Evolutionary conservation across 148 eudicot genomes (phyloP), one percentile per base, ranked within the genome.

Genomic region (Camellia sinensis): DNA sequence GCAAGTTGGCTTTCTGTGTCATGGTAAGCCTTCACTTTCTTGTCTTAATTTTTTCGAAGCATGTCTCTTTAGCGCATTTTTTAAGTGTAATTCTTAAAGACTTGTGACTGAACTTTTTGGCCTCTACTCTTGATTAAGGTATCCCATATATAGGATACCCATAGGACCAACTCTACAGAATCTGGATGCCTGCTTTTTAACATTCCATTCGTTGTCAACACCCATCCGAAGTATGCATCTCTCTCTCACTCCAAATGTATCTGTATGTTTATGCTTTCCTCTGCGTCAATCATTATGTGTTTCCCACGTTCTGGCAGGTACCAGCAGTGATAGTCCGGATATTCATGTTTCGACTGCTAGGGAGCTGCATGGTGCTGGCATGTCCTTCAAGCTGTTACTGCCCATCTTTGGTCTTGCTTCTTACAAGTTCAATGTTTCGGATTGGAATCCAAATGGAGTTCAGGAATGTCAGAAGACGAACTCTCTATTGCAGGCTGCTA

Each of bases 1-100:
- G 85, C 95, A 54, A 96, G 99, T 83, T 96, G 99, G 99, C 74
- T 96, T 67, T 96, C 99, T 80, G 92, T 96, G 73, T 98, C 99
- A 53, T 96, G 99, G 99, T 96, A 92, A 74, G 90, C n/a, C 21
- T 72, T 80, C 75, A n/a, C 54, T 22, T 6, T 63, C 43, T 18
- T 72, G 14, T 44, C 18, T 7, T 3, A 10, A 70, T 2, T 60
- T 37, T 68, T 17, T 50, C 45, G 53, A 69, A 69, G 22, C 29
- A 45, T 44, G 22, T 40, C 13, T 80, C 7, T 61, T 60, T 53
- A 40, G 4, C 60, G 71, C 46, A 43, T 22, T n/a, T 71, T 29
- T 22, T 44, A 52, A 45, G 43, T 41, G 6, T 82, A 50, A 18
- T 71, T 67, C 43, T 68, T 69, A 9, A 45, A 14, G 76, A 63